These are phyloP conservation scores for Selaginella tamariscina DNA, from an alignment of 75 land plant species.

Conservation along the genomic window DNA sequence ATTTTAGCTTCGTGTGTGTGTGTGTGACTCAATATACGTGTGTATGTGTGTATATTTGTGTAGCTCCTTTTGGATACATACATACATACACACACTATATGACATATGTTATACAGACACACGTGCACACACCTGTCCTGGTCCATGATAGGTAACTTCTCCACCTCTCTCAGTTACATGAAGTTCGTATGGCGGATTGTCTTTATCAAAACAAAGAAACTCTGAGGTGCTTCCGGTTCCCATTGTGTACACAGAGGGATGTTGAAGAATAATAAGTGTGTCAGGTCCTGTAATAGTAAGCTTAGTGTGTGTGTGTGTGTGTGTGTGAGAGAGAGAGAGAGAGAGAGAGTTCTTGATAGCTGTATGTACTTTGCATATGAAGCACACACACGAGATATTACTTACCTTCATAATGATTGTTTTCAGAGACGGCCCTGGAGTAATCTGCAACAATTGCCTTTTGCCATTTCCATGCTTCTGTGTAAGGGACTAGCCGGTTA, in stretches of 20 bases:
- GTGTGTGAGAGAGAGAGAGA: too few relatives aligned
- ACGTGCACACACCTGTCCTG: slow-evolving; percentile 56
- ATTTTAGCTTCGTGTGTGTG: too few relatives aligned
- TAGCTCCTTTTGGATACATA: neutral
- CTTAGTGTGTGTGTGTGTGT: too few relatives aligned
- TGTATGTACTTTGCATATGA: too few relatives aligned
- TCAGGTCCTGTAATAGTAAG: slow-evolving; percentile 27
- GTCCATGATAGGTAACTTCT: slow-evolving; percentile 95
- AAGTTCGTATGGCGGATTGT: slow-evolving; percentile 53
- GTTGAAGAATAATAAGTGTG: slow-evolving; percentile 59
- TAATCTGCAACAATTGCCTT: slow-evolving; percentile 37
- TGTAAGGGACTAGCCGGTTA: slow-evolving; percentile 48
- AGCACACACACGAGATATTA: slow-evolving; percentile 37
- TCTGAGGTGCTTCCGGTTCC: slow-evolving; percentile 72
- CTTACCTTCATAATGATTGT: slow-evolving; percentile 21
- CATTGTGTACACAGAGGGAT: slow-evolving; percentile 75
- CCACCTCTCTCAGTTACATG: slow-evolving; percentile 85
- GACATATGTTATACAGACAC: too few relatives aligned
- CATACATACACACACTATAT: too few relatives aligned
- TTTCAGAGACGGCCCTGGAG: slow-evolving; percentile 19
- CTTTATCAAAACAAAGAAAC: slow-evolving; percentile 43
- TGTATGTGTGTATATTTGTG: neutral
- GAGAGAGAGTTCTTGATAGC: too few relatives aligned
- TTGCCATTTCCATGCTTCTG: slow-evolving; percentile 77
- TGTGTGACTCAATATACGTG: too few relatives aligned